Conservation (phyloP, 495 filamentous ascomycete genomes). For the Penicillium cinerascens region DNA sequence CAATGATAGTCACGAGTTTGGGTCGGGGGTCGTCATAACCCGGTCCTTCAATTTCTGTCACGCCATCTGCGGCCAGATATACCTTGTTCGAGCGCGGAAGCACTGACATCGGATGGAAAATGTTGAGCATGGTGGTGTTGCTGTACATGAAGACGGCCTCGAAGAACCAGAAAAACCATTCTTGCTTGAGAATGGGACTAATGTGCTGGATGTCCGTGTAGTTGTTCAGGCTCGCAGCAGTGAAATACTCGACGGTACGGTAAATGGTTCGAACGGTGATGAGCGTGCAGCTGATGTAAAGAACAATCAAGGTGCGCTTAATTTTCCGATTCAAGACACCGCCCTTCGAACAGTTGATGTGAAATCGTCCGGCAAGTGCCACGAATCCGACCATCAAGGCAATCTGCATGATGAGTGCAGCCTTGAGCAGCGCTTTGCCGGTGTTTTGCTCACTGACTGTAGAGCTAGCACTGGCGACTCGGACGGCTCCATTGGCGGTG, state of each 20-base stretch:
- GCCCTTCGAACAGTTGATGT: slow-evolving; percentile 52
- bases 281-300: slow-evolving; percentile 60
- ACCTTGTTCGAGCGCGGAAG: slow-evolving; percentile 61
- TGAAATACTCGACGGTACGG: slow-evolving; percentile 61
- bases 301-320: slow-evolving; percentile 51
- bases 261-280: slow-evolving; percentile 63
- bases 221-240: slow-evolving; percentile 38
- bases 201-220: slow-evolving; percentile 34
- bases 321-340: slow-evolving; percentile 55
- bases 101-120: slow-evolving; percentile 57
- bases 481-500: slow-evolving; percentile 64
- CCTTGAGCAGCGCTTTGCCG: slow-evolving; percentile 61
- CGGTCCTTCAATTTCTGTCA: slow-evolving; percentile 60
- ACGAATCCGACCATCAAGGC: slow-evolving; percentile 61
- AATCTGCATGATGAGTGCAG: slow-evolving; percentile 64
- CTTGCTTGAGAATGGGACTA: slow-evolving; percentile 57
- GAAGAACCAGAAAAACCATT: slow-evolving; percentile 74
- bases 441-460: slow-evolving; percentile 41
- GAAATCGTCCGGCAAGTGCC: slow-evolving; percentile 54
- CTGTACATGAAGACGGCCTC: slow-evolving; percentile 61
- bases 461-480: slow-evolving; percentile 48
- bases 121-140: slow-evolving; percentile 60
- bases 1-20: slow-evolving; percentile 54
- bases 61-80: slow-evolving; percentile 61
- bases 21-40: slow-evolving; percentile 58